Evolutionary conservation across 2,329 filamentous ascomycete genomes (phyloP).

Genomic region (Colletotrichum chlorophyti): DNA sequence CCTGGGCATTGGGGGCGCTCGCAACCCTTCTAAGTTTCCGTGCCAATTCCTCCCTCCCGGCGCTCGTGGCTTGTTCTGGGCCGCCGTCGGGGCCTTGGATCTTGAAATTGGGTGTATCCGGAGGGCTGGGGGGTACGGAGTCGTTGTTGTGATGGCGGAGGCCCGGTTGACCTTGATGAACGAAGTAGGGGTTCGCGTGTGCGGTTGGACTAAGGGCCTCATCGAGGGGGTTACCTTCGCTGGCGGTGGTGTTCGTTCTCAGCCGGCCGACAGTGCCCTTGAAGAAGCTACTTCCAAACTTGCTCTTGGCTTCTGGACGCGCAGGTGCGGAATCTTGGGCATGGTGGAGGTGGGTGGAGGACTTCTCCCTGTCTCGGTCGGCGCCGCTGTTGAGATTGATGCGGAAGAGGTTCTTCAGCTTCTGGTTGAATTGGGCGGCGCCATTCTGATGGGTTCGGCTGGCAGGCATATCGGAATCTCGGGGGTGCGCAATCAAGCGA

Average conservation of each 20-base stretch:
- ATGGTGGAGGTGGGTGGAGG: conserved; percentile 38
- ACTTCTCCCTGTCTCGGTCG: conserved; percentile 39
- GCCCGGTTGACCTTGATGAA: conserved; percentile 91
- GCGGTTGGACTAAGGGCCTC: conserved; percentile 91
- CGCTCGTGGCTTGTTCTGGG: conserved; percentile 72
- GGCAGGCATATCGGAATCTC: conserved; percentile 51
- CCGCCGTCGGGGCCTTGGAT: conserved; percentile 71
- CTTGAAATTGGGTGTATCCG: conserved; percentile 84
- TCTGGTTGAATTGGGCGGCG: conserved; percentile 69
- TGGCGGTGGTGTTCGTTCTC: conserved; percentile 88
- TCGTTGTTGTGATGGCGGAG: conserved; percentile 94
- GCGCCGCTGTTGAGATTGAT: conserved; percentile 60
- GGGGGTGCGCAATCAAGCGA: conserved; percentile 33
- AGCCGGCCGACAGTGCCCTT: conserved; percentile 85
- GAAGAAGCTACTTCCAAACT: conserved; percentile 88
- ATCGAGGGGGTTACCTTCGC: conserved; percentile 89
- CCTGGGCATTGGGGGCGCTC: conserved; percentile 96
- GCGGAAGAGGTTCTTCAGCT: conserved; percentile 75
- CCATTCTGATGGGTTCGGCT: conserved; percentile 57
- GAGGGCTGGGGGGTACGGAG: conserved; percentile 90
- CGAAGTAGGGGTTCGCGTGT: conserved; percentile 96
- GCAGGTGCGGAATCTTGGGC: conserved; percentile 49
- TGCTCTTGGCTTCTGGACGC: conserved; percentile 54
- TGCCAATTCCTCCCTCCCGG: conserved; percentile 92
- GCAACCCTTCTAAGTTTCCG: conserved; percentile 92